Evolutionary conservation across 192 early-diverging fungal genomes (phyloP).

Genomic region (Coemansia sp.): DNA sequence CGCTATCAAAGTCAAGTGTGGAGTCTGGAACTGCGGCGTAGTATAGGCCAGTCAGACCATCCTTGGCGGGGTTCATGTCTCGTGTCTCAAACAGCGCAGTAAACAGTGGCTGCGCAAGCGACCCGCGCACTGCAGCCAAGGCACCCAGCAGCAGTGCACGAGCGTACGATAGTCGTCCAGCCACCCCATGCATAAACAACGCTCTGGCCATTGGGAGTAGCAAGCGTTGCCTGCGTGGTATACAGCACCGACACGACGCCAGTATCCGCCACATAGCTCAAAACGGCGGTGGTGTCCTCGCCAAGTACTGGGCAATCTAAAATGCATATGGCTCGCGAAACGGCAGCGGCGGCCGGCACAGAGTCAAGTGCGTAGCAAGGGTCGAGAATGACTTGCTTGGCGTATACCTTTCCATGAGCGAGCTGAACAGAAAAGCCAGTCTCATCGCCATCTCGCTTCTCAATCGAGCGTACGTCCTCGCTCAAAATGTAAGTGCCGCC

Average conservation of each 20-base stretch:
- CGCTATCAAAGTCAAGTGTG: conserved; percentile 23
- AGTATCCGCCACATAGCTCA: conserved; percentile 12
- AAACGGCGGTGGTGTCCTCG: conserved; percentile 24
- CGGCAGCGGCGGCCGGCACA: conserved; percentile 22
- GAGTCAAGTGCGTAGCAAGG: conserved; percentile 60
- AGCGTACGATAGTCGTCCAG: conserved; percentile 7
- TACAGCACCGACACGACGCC: conserved; percentile 36
- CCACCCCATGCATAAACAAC: conserved; percentile 28
- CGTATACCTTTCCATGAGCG: conserved; percentile 46
- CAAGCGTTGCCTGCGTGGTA: conserved; percentile 29
- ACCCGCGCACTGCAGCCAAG: conserved; percentile 1
- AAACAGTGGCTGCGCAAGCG: conserved; percentile 9
- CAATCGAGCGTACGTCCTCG: conserved; percentile 48
- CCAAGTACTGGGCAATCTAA: conserved; percentile 51
- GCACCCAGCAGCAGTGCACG: conserved; percentile 9
- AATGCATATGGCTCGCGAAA: conserved; percentile 54
- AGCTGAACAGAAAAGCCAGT: conserved; percentile 3
- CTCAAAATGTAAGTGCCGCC: conserved; percentile 88
- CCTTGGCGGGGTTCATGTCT: conserved; percentile 1
- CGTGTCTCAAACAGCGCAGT: conserved; percentile 20
- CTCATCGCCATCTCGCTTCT: conserved; percentile 29
- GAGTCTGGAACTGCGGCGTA: conserved; percentile 14
- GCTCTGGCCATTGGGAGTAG: conserved; percentile 25
- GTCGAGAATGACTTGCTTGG: conserved; percentile 55
- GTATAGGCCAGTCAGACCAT: neutral